A percentile compares a stretch with the other conserved stretches of the same genome.
phyloP scores from a whole-genome alignment of 805 yeast species.

The Metschnikowia matae region DNA sequence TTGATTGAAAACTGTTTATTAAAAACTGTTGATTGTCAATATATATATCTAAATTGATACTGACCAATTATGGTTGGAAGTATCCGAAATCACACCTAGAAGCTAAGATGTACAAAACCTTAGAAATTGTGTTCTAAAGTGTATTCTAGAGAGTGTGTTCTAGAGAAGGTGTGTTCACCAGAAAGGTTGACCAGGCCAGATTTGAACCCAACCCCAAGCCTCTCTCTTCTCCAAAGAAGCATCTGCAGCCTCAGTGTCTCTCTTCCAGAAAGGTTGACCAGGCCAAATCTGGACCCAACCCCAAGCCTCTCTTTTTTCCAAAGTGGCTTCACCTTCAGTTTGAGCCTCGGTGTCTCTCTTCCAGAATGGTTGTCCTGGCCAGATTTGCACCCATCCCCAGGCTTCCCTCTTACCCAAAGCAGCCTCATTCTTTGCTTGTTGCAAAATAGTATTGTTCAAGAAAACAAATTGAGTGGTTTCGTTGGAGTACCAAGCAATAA shows the following conservation, averaged over 20 bases:
- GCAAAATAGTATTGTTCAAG: conserved; percentile 17
- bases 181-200: conserved; percentile 12
- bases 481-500: conserved; percentile 11
- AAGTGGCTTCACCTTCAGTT: not conserved
- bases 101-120: too few species aligned
- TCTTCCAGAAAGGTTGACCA: conserved; percentile 11
- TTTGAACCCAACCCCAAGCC: conserved; percentile 9
- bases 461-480: conserved; percentile 11
- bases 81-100: too few species aligned
- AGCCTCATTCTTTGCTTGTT: conserved; percentile 11
- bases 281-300: not conserved
- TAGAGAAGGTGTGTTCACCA: too few species aligned
- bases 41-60: too few species aligned
- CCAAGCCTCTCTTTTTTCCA: not conserved
- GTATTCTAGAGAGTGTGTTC: too few species aligned
- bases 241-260: conserved; percentile 14
- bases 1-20: too few species aligned
- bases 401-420: conserved; percentile 16
- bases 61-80: too few species aligned
- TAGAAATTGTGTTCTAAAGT: too few species aligned
- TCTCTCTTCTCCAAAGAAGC: conserved; percentile 3
- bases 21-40: too few species aligned
- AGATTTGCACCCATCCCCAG: conserved; percentile 12
- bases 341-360: conserved; percentile 10
- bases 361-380: conserved; percentile 13